Evolutionary conservation across 2,329 filamentous ascomycete species (phyloP).

Genomic region (Botryotinia globosa): DNA sequence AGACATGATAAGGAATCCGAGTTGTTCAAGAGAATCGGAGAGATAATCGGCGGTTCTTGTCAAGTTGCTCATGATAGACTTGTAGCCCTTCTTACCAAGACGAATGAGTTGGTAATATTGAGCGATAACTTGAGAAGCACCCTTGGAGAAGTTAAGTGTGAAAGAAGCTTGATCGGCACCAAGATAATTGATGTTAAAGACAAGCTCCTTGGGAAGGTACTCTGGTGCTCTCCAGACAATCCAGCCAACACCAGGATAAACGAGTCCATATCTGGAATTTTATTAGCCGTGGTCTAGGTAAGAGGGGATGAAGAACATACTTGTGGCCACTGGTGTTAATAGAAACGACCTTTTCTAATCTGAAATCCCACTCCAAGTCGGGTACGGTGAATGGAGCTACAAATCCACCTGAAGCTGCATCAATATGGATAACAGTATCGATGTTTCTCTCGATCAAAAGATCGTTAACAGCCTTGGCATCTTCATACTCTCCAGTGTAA

Average conservation of each 20-base stretch:
- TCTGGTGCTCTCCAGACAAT: constrained; percentile 82
- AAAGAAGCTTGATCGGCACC: constrained; percentile 94
- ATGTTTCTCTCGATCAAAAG: constrained; percentile 71
- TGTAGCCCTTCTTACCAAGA: constrained; percentile 88
- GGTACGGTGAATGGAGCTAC: constrained; percentile 89
- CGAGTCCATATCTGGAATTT: constrained; percentile 52
- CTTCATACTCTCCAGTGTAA: constrained; percentile 87
- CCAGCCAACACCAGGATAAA: constrained; percentile 95
- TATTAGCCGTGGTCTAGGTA: constrained; percentile 13
- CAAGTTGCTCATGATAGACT: constrained; percentile 89
- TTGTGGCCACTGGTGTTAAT: constrained; percentile 97
- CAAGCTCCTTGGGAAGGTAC: constrained; percentile 79
- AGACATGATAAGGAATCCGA: constrained; percentile 88
- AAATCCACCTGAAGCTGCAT: constrained; percentile 88
- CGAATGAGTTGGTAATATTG: constrained; percentile 98
- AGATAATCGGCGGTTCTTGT: constrained; percentile 89
- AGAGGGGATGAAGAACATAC: constrained; percentile 45
- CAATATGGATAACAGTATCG: constrained; percentile 87
- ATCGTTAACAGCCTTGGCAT: constrained; percentile 89
- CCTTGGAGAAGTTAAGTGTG: constrained; percentile 96
- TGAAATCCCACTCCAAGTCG: constrained; percentile 86
- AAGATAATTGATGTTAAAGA: constrained; percentile 99
- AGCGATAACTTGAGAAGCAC: constrained; percentile 88
- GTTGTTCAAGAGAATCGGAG: constrained; percentile 63
- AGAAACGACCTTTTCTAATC: constrained; percentile 80